Percentiles rank a stretch among this genome's conserved stretches.
phyloP scores from a whole-genome alignment of 192 early-diverging fungal genomes.

The Podochytrium sp. region DNA sequence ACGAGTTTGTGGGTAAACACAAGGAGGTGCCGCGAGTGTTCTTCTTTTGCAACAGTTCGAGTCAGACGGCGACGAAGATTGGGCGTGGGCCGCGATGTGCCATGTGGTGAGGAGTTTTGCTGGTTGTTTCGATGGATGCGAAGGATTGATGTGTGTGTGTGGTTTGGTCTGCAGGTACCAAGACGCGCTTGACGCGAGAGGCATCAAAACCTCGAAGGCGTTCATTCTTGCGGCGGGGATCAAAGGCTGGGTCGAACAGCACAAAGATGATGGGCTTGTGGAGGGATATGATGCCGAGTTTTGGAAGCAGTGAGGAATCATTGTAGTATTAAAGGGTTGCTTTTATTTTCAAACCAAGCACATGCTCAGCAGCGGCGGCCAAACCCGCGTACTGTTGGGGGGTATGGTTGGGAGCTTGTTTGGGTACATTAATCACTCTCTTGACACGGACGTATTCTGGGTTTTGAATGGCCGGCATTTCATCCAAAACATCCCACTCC shows the following conservation, averaged over 20 bases:
- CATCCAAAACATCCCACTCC: no score
- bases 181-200: conserved; percentile 9
- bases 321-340: no score
- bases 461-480: no score
- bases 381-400: no score
- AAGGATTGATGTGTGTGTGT: no score
- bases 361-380: no score
- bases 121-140: no score
- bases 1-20: conserved; percentile 21
- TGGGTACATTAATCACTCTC: no score
- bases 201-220: conserved; percentile 24
- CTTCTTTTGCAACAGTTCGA: conserved; percentile 24
- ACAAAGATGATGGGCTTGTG: conserved; percentile 12
- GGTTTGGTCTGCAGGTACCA: conserved; percentile 17
- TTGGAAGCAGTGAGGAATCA: conserved; percentile 21
- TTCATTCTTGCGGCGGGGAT: conserved; percentile 27
- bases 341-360: no score
- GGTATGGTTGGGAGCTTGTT: no score
- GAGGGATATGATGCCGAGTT: conserved; percentile 22
- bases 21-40: background rate
- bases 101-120: conserved; percentile 5
- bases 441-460: no score
- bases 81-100: conserved; percentile 26
- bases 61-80: background rate
- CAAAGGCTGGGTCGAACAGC: conserved; percentile 23